phyloP scores from a whole-genome alignment of 768 basidiomycete genomes.

The Naganishia randhawae region DNA sequence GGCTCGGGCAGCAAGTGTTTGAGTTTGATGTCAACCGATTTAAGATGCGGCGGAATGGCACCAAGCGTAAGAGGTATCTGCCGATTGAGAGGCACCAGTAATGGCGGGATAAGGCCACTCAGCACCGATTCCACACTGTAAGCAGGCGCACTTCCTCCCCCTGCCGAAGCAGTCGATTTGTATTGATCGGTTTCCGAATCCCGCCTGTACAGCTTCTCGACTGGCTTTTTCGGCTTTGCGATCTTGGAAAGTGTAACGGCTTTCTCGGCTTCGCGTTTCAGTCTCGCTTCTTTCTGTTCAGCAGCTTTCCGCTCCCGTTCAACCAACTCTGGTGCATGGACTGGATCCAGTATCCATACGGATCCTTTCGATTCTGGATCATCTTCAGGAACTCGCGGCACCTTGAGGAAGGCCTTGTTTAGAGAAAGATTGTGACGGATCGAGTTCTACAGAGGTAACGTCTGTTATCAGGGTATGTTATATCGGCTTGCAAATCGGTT shows the following conservation, averaged over 20 bases:
- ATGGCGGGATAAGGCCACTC: constrained; percentile 15
- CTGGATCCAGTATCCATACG: constrained; percentile 85
- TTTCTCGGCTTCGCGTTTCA: constrained; percentile 24
- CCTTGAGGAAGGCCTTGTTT: constrained; percentile 83
- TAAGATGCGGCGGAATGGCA: constrained; percentile 55
- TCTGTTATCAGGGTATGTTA: background rate
- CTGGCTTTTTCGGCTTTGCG: constrained; percentile 19
- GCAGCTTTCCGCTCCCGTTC: constrained; percentile 43
- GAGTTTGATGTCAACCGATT: constrained; percentile 19
- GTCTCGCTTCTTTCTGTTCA: constrained; percentile 29
- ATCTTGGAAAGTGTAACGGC: background rate
- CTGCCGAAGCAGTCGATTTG: constrained; percentile 2
- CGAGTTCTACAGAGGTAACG: constrained; percentile 63
- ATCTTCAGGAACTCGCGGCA: constrained; percentile 76
- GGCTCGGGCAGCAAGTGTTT: constrained; percentile 47
- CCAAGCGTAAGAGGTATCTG: constrained; percentile 66
- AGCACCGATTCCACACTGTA: constrained; percentile 10
- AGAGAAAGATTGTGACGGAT: constrained; percentile 94
- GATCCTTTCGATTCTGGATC: constrained; percentile 70
- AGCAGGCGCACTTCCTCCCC: background rate
- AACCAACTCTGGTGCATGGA: constrained; percentile 50
- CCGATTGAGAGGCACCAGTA: constrained; percentile 48
- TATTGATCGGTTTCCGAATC: constrained; percentile 5
- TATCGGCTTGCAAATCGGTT: background rate
- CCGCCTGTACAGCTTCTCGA: background rate